phyloP scores from a whole-genome alignment of 2,329 filamentous ascomycete species.

The Penicillium sp. region DNA sequence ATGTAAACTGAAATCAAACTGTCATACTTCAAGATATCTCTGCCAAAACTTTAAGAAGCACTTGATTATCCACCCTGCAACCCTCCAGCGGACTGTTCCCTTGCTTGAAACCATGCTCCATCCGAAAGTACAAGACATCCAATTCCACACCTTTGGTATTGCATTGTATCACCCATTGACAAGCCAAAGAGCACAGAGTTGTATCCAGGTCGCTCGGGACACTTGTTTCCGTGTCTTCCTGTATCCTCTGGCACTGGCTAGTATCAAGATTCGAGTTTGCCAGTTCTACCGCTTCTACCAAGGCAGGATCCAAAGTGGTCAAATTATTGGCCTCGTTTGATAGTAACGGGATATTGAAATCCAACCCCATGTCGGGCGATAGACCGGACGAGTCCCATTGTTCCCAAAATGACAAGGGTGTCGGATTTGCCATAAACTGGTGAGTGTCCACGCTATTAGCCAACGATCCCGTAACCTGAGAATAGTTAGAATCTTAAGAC shows the following conservation, averaged over 20 bases:
- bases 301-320: not conserved
- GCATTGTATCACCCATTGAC: constrained; percentile 5
- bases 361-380: not conserved
- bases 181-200: constrained; percentile 8
- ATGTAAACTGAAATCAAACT: not conserved
- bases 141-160: constrained; percentile 7
- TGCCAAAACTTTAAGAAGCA: constrained; percentile 8
- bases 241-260: not conserved
- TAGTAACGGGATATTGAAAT: not conserved
- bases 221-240: not conserved
- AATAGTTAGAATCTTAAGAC: not conserved
- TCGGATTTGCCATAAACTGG: not conserved
- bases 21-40: constrained; percentile 2
- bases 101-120: constrained; percentile 5
- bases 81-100: constrained; percentile 4
- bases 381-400: not conserved
- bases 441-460: not conserved
- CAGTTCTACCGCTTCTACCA: not conserved
- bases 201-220: not conserved
- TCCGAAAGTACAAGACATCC: constrained; percentile 3
- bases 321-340: not conserved
- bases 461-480: not conserved
- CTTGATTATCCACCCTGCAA: constrained; percentile 9
- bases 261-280: not conserved
- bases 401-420: not conserved